These are phyloP conservation scores for Ophiosphaerella korrae DNA, from an alignment of 2,329 filamentous ascomycete genomes.

Conservation along the genomic window DNA sequence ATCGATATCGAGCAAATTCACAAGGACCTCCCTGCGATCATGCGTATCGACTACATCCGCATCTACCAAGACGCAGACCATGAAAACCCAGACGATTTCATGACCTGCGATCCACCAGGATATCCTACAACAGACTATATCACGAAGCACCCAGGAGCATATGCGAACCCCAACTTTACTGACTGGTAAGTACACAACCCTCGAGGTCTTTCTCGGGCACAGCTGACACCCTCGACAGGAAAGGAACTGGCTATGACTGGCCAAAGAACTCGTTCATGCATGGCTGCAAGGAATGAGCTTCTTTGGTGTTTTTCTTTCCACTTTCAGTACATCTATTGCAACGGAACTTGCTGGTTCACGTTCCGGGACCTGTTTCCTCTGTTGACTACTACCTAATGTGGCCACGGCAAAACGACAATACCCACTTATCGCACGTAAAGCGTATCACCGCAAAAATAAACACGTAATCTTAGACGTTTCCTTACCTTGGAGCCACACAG, in stretches of 20 bases:
- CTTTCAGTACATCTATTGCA: constrained; percentile 9
- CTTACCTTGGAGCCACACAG: constrained; percentile 11
- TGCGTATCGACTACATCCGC: constrained; percentile 72
- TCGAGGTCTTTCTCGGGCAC: not conserved
- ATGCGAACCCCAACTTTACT: constrained; percentile 68
- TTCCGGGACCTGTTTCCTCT: constrained; percentile 21
- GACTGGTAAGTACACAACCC: constrained; percentile 57
- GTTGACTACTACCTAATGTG: constrained; percentile 32
- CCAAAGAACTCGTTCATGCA: constrained; percentile 67
- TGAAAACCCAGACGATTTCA: constrained; percentile 46
- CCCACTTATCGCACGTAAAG: constrained; percentile 15
- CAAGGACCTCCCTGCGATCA: constrained; percentile 63
- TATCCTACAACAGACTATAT: constrained; percentile 73
- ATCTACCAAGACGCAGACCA: constrained; percentile 69
- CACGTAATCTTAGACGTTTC: constrained; percentile 38
- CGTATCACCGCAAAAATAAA: constrained; percentile 29
- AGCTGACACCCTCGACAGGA: constrained; percentile 38
- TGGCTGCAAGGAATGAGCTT: constrained; percentile 51
- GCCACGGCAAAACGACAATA: constrained; percentile 37
- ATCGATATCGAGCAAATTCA: constrained; percentile 64
- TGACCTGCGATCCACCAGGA: constrained; percentile 71
- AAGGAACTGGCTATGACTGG: constrained; percentile 60
- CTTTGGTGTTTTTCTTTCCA: not conserved
- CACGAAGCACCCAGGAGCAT: constrained; percentile 63
- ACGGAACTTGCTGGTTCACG: constrained; percentile 22